Evolutionary conservation across 371 early-diverging fungal genomes (phyloP).

Genomic region (Saksenaea vasiformis): DNA sequence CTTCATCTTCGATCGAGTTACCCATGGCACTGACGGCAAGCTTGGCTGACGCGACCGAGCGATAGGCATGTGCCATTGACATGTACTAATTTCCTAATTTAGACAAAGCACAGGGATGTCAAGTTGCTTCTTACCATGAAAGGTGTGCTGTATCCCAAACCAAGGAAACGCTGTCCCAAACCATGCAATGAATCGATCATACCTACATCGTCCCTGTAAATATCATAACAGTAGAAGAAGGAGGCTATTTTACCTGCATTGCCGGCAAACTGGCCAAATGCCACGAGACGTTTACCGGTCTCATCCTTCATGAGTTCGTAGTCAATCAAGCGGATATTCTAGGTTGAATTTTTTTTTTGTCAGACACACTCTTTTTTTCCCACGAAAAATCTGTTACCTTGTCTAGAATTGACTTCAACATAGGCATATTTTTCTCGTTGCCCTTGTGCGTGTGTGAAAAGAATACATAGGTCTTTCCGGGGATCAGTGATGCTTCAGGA

Average conservation of each 20-base stretch:
- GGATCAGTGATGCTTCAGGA: slow-evolving; percentile 78
- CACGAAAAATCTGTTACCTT: slow-evolving; percentile 57
- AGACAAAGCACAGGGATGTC: neutral
- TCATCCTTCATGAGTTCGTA: slow-evolving; percentile 93
- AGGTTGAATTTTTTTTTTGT: slow-evolving; percentile 2
- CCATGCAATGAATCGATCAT: slow-evolving; percentile 94
- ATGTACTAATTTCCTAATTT: slow-evolving; percentile 50
- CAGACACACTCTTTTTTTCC: slow-evolving; percentile 8
- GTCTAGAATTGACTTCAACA: slow-evolving; percentile 85
- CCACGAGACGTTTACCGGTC: slow-evolving; percentile 78
- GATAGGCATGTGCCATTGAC: slow-evolving; percentile 89
- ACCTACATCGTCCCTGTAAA: slow-evolving; percentile 37
- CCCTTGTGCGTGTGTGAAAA: slow-evolving; percentile 99
- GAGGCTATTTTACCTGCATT: slow-evolving; percentile 73
- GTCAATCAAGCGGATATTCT: slow-evolving; percentile 91
- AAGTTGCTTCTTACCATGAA: slow-evolving; percentile 70
- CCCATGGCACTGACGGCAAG: slow-evolving; percentile 77
- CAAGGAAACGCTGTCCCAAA: slow-evolving; percentile 89
- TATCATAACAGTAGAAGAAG: neutral
- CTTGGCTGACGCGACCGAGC: slow-evolving; percentile 76
- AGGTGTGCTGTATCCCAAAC: slow-evolving; percentile 90
- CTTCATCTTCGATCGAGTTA: slow-evolving; percentile 79
- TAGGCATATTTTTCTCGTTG: slow-evolving; percentile 90
- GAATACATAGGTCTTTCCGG: slow-evolving; percentile 89
- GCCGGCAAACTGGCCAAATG: slow-evolving; percentile 94